phyloP scores from a whole-genome alignment of 768 basidiomycete genomes.

The Pulveroboletus sp. region DNA sequence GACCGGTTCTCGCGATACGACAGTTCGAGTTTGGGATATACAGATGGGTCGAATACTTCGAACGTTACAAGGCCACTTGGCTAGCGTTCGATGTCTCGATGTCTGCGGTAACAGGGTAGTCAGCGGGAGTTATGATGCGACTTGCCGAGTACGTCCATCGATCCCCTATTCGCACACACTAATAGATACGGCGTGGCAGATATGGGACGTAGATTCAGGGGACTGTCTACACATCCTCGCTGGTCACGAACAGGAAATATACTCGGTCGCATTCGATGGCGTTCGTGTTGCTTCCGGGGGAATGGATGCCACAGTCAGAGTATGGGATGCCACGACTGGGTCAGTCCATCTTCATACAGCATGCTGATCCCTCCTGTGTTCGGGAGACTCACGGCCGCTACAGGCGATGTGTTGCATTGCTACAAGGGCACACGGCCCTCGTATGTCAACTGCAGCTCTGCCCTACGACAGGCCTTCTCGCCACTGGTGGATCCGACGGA shows the following conservation, averaged over 20 bases:
- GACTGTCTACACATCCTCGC: slow-evolving; percentile 75
- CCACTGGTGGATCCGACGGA: slow-evolving; percentile 87
- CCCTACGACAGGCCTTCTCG: slow-evolving; percentile 50
- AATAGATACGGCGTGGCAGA: slow-evolving; percentile 34
- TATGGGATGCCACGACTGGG: slow-evolving; percentile 89
- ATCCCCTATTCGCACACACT: not conserved
- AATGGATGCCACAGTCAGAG: slow-evolving; percentile 88
- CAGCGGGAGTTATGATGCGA: slow-evolving; percentile 91
- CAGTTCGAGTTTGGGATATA: slow-evolving; percentile 91
- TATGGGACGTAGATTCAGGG: slow-evolving; percentile 91
- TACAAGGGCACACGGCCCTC: slow-evolving; percentile 89
- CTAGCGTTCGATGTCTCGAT: slow-evolving; percentile 86
- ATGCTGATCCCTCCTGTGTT: not conserved
- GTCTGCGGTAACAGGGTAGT: slow-evolving; percentile 80
- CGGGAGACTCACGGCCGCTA: not conserved
- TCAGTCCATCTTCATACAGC: slow-evolving; percentile 38
- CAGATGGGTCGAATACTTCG: slow-evolving; percentile 66
- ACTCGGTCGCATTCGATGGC: slow-evolving; percentile 89
- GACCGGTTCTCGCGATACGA: slow-evolving; percentile 83
- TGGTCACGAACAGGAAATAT: slow-evolving; percentile 88
- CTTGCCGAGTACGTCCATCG: slow-evolving; percentile 59
- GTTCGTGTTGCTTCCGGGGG: slow-evolving; percentile 77
- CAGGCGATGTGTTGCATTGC: slow-evolving; percentile 76
- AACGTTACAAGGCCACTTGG: slow-evolving; percentile 69
- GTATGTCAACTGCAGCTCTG: slow-evolving; percentile 87